Conservation (phyloP, 2,329 filamentous ascomycete species). For the Penicillium sp. region DNA sequence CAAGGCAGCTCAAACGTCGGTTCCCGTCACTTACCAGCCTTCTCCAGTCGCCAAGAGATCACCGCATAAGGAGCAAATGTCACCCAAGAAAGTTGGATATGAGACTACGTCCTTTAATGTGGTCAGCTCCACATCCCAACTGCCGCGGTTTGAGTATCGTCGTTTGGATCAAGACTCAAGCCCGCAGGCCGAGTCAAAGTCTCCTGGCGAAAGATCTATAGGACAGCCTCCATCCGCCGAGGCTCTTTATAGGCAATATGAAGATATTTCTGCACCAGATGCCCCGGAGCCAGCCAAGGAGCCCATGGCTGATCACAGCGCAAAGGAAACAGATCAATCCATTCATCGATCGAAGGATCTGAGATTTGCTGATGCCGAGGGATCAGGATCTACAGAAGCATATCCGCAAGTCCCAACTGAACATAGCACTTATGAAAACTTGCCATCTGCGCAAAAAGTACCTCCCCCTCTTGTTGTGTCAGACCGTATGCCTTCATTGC, state of each 20-base stretch:
- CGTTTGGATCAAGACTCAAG: conserved; percentile 16
- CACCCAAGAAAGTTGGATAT: conserved; percentile 1
- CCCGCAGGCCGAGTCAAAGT: conserved; percentile 7
- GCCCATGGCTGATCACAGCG: background rate
- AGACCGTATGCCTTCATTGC: conserved; percentile 35
- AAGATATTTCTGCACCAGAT: background rate
- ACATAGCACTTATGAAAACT: conserved; percentile 23
- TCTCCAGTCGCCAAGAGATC: background rate
- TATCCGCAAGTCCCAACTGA: conserved; percentile 10
- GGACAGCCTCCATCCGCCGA: background rate
- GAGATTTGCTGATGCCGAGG: conserved; percentile 11
- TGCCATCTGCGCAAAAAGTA: conserved; percentile 38
- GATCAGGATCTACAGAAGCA: conserved; percentile 6
- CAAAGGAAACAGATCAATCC: background rate
- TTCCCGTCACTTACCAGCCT: background rate
- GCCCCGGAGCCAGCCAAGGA: background rate
- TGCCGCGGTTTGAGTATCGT: conserved; percentile 39
- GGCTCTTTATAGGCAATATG: background rate
- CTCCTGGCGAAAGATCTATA: background rate
- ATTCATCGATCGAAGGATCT: conserved; percentile 12
- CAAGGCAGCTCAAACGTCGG: conserved; percentile 38
- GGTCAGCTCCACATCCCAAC: conserved; percentile 35
- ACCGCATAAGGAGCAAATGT: background rate
- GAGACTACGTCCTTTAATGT: conserved; percentile 25
- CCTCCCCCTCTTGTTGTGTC: conserved; percentile 25